Conservation (phyloP, 345 rosid genomes). For the Brassica carinata region DNA sequence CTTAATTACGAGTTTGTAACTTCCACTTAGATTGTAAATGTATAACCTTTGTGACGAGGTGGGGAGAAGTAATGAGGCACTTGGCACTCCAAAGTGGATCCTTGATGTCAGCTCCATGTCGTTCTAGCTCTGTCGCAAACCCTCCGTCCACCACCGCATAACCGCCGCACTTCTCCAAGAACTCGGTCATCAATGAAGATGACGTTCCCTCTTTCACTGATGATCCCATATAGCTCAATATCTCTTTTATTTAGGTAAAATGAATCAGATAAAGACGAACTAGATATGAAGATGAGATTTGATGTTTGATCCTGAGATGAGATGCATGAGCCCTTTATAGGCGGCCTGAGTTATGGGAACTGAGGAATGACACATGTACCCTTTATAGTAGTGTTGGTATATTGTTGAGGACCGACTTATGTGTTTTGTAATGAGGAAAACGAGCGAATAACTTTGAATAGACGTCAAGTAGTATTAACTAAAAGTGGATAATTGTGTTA, state of each 20-base stretch:
- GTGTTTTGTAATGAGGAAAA: conserved; percentile 26
- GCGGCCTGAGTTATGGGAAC: background rate
- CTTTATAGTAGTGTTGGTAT: background rate
- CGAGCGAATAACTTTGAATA: conserved; percentile 10
- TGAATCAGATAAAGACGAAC: background rate
- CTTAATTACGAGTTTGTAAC: background rate
- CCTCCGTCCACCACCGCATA: conserved; percentile 85
- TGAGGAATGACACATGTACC: background rate
- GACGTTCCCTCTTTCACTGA: conserved; percentile 35
- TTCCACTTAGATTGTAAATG: background rate
- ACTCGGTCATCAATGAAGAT: conserved; percentile 49
- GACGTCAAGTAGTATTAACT: background rate
- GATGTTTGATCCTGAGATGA: background rate
- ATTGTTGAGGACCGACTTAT: conserved; percentile 25
- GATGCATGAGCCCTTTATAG: conserved; percentile 10
- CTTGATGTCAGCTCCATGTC: conserved; percentile 82
- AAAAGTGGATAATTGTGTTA: conserved; percentile 14
- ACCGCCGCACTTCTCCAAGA: conserved; percentile 74
- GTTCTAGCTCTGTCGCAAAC: conserved; percentile 89
- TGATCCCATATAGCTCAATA: conserved; percentile 38
- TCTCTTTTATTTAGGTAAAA: background rate
- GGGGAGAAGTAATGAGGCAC: conserved; percentile 78
- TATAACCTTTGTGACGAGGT: conserved; percentile 72
- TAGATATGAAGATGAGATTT: background rate
- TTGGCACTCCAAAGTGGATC: conserved; percentile 99